Conservation (phyloP, 805 yeast species). For the Ogataea paraovalis region DNA sequence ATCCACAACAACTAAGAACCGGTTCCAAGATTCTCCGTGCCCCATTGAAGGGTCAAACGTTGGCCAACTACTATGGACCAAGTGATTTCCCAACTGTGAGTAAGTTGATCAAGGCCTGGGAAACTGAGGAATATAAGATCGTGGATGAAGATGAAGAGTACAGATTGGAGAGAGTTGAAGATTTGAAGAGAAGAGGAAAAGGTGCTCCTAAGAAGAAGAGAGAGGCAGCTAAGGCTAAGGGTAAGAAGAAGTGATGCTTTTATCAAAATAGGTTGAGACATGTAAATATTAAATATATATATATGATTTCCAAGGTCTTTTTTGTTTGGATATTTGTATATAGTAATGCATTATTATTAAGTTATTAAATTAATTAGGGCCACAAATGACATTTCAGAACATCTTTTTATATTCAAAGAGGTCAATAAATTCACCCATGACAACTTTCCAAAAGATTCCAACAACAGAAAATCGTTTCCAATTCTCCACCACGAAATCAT, state of each 20-base stretch:
- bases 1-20: conserved; percentile 61
- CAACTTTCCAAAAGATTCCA: conserved; percentile 17
- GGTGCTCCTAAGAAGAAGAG: conserved; percentile 81
- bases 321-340: neutral
- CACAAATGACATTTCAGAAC: conserved; percentile 20
- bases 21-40: conserved; percentile 68
- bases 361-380: neutral
- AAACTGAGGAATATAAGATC: conserved; percentile 35
- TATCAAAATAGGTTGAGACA: neutral
- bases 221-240: conserved; percentile 34
- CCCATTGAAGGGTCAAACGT: conserved; percentile 69
- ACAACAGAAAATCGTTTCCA: conserved; percentile 26
- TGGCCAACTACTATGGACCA: conserved; percentile 71
- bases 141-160: conserved; percentile 67
- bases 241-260: conserved; percentile 32
- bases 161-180: conserved; percentile 59
- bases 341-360: conserved; percentile 1
- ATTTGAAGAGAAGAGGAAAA: conserved; percentile 79
- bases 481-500: conserved; percentile 17
- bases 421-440: conserved; percentile 28
- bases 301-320: neutral
- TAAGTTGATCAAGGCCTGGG: conserved; percentile 23
- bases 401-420: conserved; percentile 29
- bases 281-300: neutral
- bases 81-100: conserved; percentile 61